Evolutionary conservation across 2,329 filamentous ascomycete genomes (phyloP).

Genomic region (Bertia moriformis): DNA sequence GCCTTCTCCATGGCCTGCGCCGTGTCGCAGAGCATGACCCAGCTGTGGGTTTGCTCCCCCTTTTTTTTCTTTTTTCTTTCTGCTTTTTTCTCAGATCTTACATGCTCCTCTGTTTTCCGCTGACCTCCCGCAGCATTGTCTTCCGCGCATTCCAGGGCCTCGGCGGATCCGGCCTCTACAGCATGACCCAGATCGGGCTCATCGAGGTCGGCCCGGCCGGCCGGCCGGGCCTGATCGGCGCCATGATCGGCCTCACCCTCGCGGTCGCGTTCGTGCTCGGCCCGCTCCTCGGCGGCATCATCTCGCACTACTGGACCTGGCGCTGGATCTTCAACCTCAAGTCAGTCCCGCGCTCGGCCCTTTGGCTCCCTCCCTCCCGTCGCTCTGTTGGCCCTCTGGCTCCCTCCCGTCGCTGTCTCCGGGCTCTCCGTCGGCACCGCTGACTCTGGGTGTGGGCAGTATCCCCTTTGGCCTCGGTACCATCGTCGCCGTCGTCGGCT

Average conservation of each 20-base stretch:
- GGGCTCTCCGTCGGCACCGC: background rate
- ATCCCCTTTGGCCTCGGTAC: conserved; percentile 31
- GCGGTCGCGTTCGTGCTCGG: conserved; percentile 43
- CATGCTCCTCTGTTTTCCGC: conserved; percentile 3
- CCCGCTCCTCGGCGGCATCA: conserved; percentile 38
- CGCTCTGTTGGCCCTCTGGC: conserved; percentile 3
- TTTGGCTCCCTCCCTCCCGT: too few species aligned
- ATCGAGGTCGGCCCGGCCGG: conserved; percentile 38
- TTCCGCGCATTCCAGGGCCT: conserved; percentile 45
- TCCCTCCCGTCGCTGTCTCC: conserved; percentile 5
- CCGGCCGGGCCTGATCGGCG: conserved; percentile 36
- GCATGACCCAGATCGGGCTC: conserved; percentile 39
- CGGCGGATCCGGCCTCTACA: conserved; percentile 47
- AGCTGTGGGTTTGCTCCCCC: conserved; percentile 25
- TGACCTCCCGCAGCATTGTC: conserved; percentile 35
- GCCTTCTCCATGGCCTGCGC: conserved; percentile 39
- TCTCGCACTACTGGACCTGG: conserved; percentile 38
- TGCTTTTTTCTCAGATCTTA: background rate
- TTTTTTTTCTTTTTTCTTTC: background rate
- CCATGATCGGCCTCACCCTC: conserved; percentile 37
- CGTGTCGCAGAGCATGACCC: conserved; percentile 30
- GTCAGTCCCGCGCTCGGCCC: conserved; percentile 17
- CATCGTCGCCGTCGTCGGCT: conserved; percentile 28
- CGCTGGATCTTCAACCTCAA: conserved; percentile 49
- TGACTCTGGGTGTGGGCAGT: conserved; percentile 17